These are phyloP conservation scores for Podospora tetraspora DNA, from an alignment of 495 filamentous ascomycete genomes.

Conservation along the genomic window DNA sequence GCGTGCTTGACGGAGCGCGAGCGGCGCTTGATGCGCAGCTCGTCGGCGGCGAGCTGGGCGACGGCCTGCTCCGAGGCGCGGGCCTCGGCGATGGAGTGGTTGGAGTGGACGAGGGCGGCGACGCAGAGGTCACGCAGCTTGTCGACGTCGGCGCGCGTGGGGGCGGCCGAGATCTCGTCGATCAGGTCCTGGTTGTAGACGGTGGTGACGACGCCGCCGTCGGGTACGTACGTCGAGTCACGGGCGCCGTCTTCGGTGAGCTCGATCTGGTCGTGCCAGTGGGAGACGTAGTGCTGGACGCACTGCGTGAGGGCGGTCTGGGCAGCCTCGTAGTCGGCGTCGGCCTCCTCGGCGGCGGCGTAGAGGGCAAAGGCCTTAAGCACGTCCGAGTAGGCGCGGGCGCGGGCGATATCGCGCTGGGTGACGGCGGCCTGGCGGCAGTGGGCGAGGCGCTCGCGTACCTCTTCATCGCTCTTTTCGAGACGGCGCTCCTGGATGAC, in stretches of 20 bases:
- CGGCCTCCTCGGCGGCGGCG: constrained; percentile 24
- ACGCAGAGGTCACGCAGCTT: constrained; percentile 30
- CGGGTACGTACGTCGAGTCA: constrained; percentile 6
- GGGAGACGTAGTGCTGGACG: constrained; percentile 26
- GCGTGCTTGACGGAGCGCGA: constrained; percentile 17
- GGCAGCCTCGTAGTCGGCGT: constrained; percentile 18
- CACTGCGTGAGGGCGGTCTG: constrained; percentile 18
- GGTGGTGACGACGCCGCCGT: constrained; percentile 25
- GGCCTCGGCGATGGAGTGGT: constrained; percentile 20
- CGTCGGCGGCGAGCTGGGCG: constrained; percentile 24
- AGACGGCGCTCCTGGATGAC: constrained; percentile 12
- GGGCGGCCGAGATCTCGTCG: constrained; percentile 27
- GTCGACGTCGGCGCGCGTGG: constrained; percentile 28
- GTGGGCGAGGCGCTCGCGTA: constrained; percentile 18
- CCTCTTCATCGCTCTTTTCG: constrained; percentile 18
- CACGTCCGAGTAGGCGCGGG: constrained; percentile 24
- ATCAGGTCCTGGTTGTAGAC: constrained; percentile 28
- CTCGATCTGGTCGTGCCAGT: constrained; percentile 30
- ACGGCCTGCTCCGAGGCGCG: constrained; percentile 28
- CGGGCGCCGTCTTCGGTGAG: constrained; percentile 11
- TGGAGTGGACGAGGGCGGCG: constrained; percentile 25
- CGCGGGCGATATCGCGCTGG: constrained; percentile 19
- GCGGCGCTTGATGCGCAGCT: constrained; percentile 23
- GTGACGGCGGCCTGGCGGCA: constrained; percentile 16
- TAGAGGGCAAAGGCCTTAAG: constrained; percentile 25